A percentile compares a stretch with the other conserved stretches of the same genome.
phyloP scores from a whole-genome alignment of 805 yeast genomes.

The Candida chilensis region DNA sequence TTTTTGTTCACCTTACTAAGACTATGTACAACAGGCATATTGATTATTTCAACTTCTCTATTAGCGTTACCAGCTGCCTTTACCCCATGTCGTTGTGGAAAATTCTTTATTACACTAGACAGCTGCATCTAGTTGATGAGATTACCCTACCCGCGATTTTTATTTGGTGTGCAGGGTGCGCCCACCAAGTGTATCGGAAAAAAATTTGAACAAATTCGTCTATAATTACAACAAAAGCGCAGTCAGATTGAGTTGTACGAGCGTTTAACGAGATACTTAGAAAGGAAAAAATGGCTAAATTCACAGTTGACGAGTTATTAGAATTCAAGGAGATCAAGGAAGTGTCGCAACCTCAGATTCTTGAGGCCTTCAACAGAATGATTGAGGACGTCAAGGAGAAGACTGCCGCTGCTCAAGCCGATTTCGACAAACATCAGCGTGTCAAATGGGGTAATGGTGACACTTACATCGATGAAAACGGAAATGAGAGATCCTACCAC shows the following conservation, averaged over 20 bases:
- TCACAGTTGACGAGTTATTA: conserved; percentile 65
- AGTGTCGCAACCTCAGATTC: conserved; percentile 54
- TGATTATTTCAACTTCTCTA: no score
- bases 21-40: conserved; percentile 64
- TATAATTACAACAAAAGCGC: no score
- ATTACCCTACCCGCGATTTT: no score
- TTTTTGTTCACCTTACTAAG: conserved; percentile 57
- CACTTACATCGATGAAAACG: conserved; percentile 34
- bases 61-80: no score
- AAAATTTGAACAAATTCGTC: no score
- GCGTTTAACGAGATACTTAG: no score
- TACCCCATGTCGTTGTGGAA: no score
- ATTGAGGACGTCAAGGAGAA: conserved; percentile 57
- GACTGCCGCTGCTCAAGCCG: conserved; percentile 20
- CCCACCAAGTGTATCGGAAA: no score
- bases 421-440: conserved; percentile 14
- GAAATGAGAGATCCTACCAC: conserved; percentile 32
- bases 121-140: no score
- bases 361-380: conserved; percentile 54
- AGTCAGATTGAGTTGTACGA: no score
- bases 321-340: conserved; percentile 47
- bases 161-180: no score
- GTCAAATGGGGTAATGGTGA: conserved; percentile 28
- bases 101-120: no score
- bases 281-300: conserved; percentile 41